Conservation (phyloP, 768 basidiomycete genomes). For the Tylopilus rubrobrunneus region DNA sequence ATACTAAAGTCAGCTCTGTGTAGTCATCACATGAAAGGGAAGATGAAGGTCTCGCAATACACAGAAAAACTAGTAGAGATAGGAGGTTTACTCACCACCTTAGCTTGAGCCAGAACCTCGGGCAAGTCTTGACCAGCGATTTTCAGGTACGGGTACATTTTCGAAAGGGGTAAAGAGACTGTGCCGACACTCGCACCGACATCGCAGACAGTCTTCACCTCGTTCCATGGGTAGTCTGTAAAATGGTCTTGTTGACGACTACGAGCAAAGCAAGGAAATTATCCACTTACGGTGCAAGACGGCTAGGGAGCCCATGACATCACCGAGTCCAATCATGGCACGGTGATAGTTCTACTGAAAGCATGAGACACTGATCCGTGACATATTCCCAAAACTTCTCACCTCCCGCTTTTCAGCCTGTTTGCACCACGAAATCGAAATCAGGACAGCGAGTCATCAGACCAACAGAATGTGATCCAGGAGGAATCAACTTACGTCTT, state of each 20-base stretch:
- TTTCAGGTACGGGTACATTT: slow-evolving; percentile 24
- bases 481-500: slow-evolving; percentile 14
- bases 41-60: too few relatives aligned
- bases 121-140: slow-evolving; percentile 29
- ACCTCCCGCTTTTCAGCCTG: slow-evolving; percentile 19
- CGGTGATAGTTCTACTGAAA: slow-evolving; percentile 18
- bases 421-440: neutral
- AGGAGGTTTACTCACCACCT: slow-evolving; percentile 10
- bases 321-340: slow-evolving; percentile 21
- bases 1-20: neutral
- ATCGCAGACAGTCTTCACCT: slow-evolving; percentile 25
- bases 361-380: neutral
- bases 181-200: slow-evolving; percentile 29
- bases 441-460: neutral
- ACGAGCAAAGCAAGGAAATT: neutral
- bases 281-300: slow-evolving; percentile 20
- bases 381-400: neutral
- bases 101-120: slow-evolving; percentile 21
- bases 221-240: slow-evolving; percentile 26
- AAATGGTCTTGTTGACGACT: neutral
- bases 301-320: slow-evolving; percentile 22
- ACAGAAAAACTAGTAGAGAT: neutral
- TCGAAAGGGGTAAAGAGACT: slow-evolving; percentile 27
- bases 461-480: neutral
- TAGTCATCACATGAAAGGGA: too few relatives aligned